These are phyloP conservation scores for Eucalyptus albens DNA, from an alignment of 345 rosid species.

Conservation along the genomic window DNA sequence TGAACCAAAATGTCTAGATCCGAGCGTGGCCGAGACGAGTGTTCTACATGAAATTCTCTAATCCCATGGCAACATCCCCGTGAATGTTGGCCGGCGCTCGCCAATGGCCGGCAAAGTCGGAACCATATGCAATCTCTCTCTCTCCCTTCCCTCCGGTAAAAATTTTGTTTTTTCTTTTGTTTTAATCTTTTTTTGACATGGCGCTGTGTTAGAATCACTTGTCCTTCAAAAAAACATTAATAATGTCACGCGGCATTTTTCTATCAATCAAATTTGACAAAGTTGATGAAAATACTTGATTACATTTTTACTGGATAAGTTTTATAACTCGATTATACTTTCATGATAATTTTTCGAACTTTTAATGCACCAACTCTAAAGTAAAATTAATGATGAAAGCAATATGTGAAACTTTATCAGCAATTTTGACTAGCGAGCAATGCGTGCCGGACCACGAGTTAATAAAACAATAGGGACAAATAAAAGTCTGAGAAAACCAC, in stretches of 20 bases:
- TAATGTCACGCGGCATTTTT: background rate
- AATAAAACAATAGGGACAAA: background rate
- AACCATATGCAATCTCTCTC: background rate
- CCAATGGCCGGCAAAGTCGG: background rate
- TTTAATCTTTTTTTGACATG: background rate
- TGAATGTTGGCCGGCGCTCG: background rate
- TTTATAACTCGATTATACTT: background rate
- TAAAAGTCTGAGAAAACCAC: background rate
- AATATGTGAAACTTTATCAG: background rate
- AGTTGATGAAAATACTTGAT: background rate
- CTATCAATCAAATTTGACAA: rapidly evolving
- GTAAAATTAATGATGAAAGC: background rate
- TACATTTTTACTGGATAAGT: background rate
- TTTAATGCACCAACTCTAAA: background rate
- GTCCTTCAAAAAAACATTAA: background rate
- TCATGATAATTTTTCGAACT: rapidly evolving
- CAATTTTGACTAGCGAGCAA: background rate
- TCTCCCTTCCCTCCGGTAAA: background rate
- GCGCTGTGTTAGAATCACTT: rapidly evolving
- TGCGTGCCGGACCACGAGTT: background rate
- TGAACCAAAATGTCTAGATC: background rate
- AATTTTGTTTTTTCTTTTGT: background rate
- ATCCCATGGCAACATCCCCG: background rate
- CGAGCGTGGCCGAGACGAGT: background rate
- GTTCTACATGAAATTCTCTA: background rate